Evolutionary conservation across 768 basidiomycete genomes (phyloP).

Genomic region (Lentinula detonsa): DNA sequence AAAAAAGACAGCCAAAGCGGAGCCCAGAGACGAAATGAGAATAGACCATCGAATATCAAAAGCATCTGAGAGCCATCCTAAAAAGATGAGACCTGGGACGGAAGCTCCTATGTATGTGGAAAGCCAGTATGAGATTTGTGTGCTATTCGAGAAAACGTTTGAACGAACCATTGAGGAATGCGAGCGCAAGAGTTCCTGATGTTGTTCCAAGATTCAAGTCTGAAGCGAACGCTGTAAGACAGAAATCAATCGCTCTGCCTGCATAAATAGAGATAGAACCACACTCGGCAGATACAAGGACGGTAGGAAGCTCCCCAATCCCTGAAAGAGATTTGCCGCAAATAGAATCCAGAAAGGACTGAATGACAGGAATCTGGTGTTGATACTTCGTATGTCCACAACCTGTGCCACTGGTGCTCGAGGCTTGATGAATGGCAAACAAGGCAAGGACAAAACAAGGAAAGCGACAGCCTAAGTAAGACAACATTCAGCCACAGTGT

Average conservation of each 20-base stretch:
- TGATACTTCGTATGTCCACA: not conserved
- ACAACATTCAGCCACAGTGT: not conserved
- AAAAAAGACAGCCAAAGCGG: constrained; percentile 5
- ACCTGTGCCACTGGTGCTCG: constrained; percentile 7
- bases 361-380: constrained; percentile 2
- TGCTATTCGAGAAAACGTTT: not conserved
- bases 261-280: too few species aligned
- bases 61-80: constrained; percentile 9
- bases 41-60: constrained; percentile 5
- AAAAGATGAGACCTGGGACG: constrained; percentile 6
- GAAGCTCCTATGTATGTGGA: constrained; percentile 2
- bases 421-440: constrained; percentile 9
- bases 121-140: not conserved
- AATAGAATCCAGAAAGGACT: constrained; percentile 8
- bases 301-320: constrained; percentile 8
- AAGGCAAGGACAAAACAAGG: constrained; percentile 2
- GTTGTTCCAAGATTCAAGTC: constrained; percentile 6
- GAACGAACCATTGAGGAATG: constrained; percentile 7
- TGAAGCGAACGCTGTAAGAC: constrained; percentile 5
- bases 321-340: constrained; percentile 6
- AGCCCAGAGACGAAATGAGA: constrained; percentile 5
- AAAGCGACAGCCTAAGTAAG: constrained; percentile 3
- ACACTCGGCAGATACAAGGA: constrained; percentile 8
- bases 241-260: not conserved
- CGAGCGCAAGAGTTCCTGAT: constrained; percentile 8